Conservation (phyloP, 2,329 filamentous ascomycete species). For the Zymoseptoria pseudotritici region DNA sequence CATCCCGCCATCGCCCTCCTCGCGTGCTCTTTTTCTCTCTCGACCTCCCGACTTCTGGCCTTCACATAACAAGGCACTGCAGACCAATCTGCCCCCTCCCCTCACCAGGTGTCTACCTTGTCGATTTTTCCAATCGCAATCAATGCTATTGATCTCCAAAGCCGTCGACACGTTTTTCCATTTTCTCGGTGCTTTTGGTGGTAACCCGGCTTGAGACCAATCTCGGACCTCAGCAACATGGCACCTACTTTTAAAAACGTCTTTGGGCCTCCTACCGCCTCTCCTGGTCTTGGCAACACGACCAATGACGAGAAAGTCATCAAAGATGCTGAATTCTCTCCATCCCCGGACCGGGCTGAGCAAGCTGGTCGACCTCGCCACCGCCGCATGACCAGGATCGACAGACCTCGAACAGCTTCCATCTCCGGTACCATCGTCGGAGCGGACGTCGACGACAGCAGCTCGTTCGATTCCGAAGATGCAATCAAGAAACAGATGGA, state of each 20-base stretch:
- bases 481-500: constrained; percentile 62
- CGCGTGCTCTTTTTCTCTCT: not conserved
- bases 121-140: not conserved
- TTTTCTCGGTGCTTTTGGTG: constrained; percentile 8
- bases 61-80: not conserved
- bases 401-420: constrained; percentile 30
- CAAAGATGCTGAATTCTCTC: constrained; percentile 20
- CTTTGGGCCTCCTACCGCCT: not conserved
- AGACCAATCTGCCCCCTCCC: not conserved
- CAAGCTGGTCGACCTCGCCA: constrained; percentile 19
- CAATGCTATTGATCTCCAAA: constrained; percentile 11
- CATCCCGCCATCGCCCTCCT: not conserved
- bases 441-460: constrained; percentile 6
- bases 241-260: not conserved
- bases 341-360: constrained; percentile 25
- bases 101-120: not conserved
- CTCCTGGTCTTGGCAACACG: not conserved
- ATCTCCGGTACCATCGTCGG: constrained; percentile 21
- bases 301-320: constrained; percentile 7
- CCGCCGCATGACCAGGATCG: constrained; percentile 38
- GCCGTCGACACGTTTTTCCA: constrained; percentile 8
- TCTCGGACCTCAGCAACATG: not conserved
- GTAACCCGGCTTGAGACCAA: constrained; percentile 5
- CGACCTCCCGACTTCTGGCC: not conserved
- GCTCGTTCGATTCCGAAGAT: constrained; percentile 26